These are phyloP conservation scores for Suhomyces terraborum DNA, from an alignment of 1,139 yeast genomes.

Conservation along the genomic window DNA sequence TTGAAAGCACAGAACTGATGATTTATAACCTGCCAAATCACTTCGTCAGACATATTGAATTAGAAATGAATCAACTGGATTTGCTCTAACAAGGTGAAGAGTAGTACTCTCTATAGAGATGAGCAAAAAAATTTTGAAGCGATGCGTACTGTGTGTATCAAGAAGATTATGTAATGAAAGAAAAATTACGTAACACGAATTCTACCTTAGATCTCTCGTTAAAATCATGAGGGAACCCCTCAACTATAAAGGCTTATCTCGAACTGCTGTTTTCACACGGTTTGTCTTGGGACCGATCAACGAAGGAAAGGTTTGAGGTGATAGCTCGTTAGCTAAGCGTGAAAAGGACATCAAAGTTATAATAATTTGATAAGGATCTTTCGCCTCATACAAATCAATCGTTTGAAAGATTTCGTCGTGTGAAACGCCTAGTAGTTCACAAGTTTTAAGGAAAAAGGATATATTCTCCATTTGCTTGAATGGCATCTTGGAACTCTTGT, in stretches of 20 bases:
- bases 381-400: slow-evolving; percentile 69
- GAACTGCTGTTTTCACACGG: slow-evolving; percentile 40
- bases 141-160: slow-evolving; percentile 9
- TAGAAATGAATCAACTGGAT: not conserved
- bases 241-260: slow-evolving; percentile 35
- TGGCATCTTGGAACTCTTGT: slow-evolving; percentile 72
- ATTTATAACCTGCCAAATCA: slow-evolving; percentile 89
- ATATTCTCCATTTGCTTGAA: slow-evolving; percentile 90
- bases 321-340: slow-evolving; percentile 43
- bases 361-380: slow-evolving; percentile 77
- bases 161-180: too few species aligned
- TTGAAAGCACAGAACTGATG: slow-evolving; percentile 89
- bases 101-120: too few species aligned
- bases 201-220: too few species aligned
- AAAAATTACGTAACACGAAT: too few species aligned
- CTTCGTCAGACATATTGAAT: slow-evolving; percentile 51
- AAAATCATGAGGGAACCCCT: too few species aligned
- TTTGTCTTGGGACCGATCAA: slow-evolving; percentile 41
- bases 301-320: slow-evolving; percentile 29
- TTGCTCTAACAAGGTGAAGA: not conserved
- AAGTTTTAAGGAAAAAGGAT: slow-evolving; percentile 64
- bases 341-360: slow-evolving; percentile 75
- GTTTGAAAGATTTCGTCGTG: slow-evolving; percentile 86
- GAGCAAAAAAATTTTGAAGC: slow-evolving; percentile 9
- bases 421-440: slow-evolving; percentile 67